These are phyloP conservation scores for Paramecium bursaria DNA, from an alignment of 73 alveolate species.

Conservation along the genomic window DNA sequence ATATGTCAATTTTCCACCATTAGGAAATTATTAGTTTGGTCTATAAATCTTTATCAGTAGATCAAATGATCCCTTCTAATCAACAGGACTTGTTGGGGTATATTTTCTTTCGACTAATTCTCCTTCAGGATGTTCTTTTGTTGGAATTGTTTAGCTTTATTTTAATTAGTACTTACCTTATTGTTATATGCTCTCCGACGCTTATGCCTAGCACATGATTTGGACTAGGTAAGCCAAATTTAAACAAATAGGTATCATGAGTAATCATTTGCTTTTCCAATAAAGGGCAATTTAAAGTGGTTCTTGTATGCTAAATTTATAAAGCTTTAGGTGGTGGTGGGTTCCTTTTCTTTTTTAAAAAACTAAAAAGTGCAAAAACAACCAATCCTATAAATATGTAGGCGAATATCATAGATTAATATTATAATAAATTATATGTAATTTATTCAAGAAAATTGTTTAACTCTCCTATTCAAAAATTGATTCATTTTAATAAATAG, in stretches of 20 bases:
- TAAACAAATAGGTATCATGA: constrained; percentile 66
- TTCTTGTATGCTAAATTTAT: background rate
- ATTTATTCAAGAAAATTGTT: too few relatives aligned
- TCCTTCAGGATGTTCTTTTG: constrained; percentile 43
- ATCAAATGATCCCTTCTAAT: constrained; percentile 40
- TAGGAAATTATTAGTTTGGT: constrained; percentile 11
- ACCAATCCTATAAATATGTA: background rate
- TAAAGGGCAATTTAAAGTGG: background rate
- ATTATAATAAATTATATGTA: too few relatives aligned
- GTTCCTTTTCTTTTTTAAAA: background rate
- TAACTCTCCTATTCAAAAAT: background rate
- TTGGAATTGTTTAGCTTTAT: constrained; percentile 17
- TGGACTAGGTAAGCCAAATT: constrained; percentile 58
- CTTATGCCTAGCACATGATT: constrained; percentile 42
- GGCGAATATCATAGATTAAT: constrained; percentile 15
- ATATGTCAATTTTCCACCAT: constrained; percentile 57
- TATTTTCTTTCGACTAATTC: constrained; percentile 62
- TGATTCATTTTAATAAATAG: background rate
- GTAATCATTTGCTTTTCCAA: constrained; percentile 53
- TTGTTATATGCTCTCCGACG: constrained; percentile 29
- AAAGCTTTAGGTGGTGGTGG: constrained; percentile 3
- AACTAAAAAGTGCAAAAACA: background rate
- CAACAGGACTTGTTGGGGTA: constrained; percentile 61
- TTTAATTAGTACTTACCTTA: background rate
- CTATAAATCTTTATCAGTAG: constrained; percentile 42